Evolutionary conservation across 2,329 filamentous ascomycete genomes (phyloP), one percentile per base, ranked within the genome.

Genomic region (Stachybotrys chlorohalonatus): DNA sequence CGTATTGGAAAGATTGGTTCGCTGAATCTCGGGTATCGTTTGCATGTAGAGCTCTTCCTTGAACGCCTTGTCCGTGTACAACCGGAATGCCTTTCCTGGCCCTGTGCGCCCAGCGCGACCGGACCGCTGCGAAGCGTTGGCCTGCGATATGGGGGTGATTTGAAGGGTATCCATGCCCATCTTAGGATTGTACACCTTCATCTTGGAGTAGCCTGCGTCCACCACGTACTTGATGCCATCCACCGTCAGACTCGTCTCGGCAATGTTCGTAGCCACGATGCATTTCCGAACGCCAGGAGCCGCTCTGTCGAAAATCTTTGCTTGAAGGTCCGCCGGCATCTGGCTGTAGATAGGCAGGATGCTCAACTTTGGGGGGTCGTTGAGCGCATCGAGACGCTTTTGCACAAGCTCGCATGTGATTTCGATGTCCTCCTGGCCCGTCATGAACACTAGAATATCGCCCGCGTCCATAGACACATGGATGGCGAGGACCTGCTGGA

Each of bases 141-240:
- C 94, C 69, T 99, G 94, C 2, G 92, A 96, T 53, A 99, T 95
- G 1, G 94, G 94, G 0, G 94, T 99, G 61, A 99, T 95, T 66
- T 97, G 94, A 13, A 99, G 81, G 0, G 93, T 96, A 66, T 99
- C 94, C 94, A 99, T 99, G 55, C 94, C 94, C 90, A 99, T 97
- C 53, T 92, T 89, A 6, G 94, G 92, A 64, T 99, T 99, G 73
- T 97, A 99, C 5, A 99, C 94, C 69, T 99, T 99, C 67, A 97
- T 82, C 70, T 99, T 99, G 2, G 91, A 95, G 70, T 93, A 99
- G 0, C 94, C 94, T 1, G 90, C 85, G 68, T 99, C 94, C 5
- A 99, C 94, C 24, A 99, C 94, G 64, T 96, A 99, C 87, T 97
- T 97, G 72, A 99, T 99, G 60, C 94, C 94, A 66, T 99, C 94